phyloP scores from a whole-genome alignment of 2,329 filamentous ascomycete genomes.

The Aspergillaceae sp. region DNA sequence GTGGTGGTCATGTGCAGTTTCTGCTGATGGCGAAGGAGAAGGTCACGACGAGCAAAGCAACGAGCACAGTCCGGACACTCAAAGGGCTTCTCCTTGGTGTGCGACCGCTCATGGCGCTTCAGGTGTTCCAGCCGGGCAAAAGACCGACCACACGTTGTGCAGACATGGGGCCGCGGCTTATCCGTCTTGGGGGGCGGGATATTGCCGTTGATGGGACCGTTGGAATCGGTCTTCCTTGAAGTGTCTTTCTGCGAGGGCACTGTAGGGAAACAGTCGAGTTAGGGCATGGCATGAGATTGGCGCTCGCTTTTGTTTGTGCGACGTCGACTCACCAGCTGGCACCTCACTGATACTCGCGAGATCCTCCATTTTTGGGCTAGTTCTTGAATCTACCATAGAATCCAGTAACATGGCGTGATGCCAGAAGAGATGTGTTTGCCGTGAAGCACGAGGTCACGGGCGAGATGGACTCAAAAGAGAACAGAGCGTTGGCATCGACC shows the following conservation, averaged over 20 bases:
- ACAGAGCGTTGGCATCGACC: background rate
- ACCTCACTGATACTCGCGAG: slow-evolving; percentile 36
- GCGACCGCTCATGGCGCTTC: slow-evolving; percentile 95
- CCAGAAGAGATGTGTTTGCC: background rate
- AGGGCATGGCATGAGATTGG: slow-evolving; percentile 7
- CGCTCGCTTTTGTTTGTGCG: background rate
- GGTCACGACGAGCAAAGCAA: slow-evolving; percentile 88
- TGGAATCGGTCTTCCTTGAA: slow-evolving; percentile 24
- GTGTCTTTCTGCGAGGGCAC: slow-evolving; percentile 17
- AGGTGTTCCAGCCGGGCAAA: slow-evolving; percentile 94
- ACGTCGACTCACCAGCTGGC: slow-evolving; percentile 29
- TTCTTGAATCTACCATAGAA: slow-evolving; percentile 29
- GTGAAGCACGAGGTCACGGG: background rate
- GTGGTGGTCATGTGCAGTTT: slow-evolving; percentile 93
- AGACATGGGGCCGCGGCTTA: slow-evolving; percentile 92
- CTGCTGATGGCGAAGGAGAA: slow-evolving; percentile 91
- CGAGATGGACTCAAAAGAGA: background rate
- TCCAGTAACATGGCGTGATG: slow-evolving; percentile 23
- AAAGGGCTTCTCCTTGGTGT: slow-evolving; percentile 98
- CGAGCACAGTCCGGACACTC: slow-evolving; percentile 89
- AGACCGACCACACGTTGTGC: slow-evolving; percentile 79
- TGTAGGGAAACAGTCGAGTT: slow-evolving; percentile 10
- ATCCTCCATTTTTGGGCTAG: slow-evolving; percentile 29
- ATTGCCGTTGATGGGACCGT: slow-evolving; percentile 21
- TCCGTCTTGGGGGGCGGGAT: slow-evolving; percentile 82